Conservation (phyloP, 169 alveolate species). For the Sarcocystis neurona region DNA sequence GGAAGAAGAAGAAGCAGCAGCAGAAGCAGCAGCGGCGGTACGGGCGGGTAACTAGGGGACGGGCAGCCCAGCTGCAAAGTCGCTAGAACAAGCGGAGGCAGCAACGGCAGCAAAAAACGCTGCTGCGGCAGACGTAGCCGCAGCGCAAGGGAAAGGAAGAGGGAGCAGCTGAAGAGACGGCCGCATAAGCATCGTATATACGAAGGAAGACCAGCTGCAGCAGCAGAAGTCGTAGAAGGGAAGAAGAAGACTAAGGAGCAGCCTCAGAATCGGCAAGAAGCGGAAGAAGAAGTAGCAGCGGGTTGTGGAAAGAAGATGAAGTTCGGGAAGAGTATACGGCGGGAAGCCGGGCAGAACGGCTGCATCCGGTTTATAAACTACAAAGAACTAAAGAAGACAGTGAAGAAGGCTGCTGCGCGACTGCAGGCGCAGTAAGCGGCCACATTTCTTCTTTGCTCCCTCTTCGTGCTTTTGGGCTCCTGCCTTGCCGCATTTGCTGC, state of each 20-base stretch:
- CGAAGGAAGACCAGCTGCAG: too few species aligned
- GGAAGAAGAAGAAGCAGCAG: too few species aligned
- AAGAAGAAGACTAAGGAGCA: neutral
- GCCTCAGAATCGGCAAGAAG: neutral
- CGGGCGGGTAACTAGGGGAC: too few species aligned
- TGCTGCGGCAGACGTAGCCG: too few species aligned
- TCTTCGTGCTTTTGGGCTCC: neutral
- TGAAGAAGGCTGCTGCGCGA: constrained; percentile 36
- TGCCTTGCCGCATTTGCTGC: neutral
- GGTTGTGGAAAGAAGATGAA: constrained; percentile 28
- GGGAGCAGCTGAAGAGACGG: too few species aligned
- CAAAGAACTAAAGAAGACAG: constrained; percentile 16
- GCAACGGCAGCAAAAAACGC: too few species aligned
- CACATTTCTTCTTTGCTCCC: neutral
- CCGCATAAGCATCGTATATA: too few species aligned
- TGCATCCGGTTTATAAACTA: constrained; percentile 21
- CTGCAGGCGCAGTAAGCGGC: constrained; percentile 13
- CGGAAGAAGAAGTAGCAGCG: constrained; percentile 2
- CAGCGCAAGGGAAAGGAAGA: too few species aligned
- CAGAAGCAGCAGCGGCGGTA: too few species aligned
- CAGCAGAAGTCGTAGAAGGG: neutral
- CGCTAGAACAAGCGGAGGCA: too few species aligned
- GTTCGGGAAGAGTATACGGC: constrained; percentile 46
- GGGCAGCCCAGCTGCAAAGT: too few species aligned
- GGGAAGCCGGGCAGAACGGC: constrained; percentile 37